Evolutionary conservation across 2,329 filamentous ascomycete species (phyloP).

Genomic region (Colletotrichum sp.): DNA sequence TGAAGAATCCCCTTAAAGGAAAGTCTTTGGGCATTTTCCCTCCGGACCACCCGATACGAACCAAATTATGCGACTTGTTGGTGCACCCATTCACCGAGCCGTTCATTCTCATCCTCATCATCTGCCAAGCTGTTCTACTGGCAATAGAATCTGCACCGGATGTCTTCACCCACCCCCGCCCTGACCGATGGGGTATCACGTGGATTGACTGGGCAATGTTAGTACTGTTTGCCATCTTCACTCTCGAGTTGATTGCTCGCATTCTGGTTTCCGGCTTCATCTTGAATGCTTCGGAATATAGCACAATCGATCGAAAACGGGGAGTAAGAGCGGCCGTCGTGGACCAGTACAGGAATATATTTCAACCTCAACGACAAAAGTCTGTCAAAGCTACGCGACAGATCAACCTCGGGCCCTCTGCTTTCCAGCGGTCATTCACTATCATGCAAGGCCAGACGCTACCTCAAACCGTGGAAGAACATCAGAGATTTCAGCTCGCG

Average conservation of each 20-base stretch:
- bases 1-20: conserved; percentile 82
- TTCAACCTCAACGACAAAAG: conserved; percentile 79
- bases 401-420: conserved; percentile 58
- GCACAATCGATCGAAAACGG: conserved; percentile 80
- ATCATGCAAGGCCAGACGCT: conserved; percentile 69
- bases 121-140: conserved; percentile 87
- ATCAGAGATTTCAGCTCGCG: conserved; percentile 84
- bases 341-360: conserved; percentile 78
- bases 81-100: conserved; percentile 89
- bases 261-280: conserved; percentile 94
- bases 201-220: conserved; percentile 83
- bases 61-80: conserved; percentile 79
- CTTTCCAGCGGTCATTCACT: conserved; percentile 79
- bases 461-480: conserved; percentile 72
- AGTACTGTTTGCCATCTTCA: conserved; percentile 86
- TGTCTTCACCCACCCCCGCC: conserved; percentile 69
- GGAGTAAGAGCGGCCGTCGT: conserved; percentile 76
- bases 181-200: conserved; percentile 68
- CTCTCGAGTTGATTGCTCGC: conserved; percentile 80
- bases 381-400: conserved; percentile 63
- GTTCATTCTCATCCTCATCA: conserved; percentile 82
- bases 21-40: conserved; percentile 86
- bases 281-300: conserved; percentile 89
- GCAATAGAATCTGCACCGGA: conserved; percentile 80
- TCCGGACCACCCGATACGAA: conserved; percentile 75